Evolutionary conservation across 768 basidiomycete species (phyloP), one percentile per base, ranked within the genome.

Genomic region (Collybia mongolica): DNA sequence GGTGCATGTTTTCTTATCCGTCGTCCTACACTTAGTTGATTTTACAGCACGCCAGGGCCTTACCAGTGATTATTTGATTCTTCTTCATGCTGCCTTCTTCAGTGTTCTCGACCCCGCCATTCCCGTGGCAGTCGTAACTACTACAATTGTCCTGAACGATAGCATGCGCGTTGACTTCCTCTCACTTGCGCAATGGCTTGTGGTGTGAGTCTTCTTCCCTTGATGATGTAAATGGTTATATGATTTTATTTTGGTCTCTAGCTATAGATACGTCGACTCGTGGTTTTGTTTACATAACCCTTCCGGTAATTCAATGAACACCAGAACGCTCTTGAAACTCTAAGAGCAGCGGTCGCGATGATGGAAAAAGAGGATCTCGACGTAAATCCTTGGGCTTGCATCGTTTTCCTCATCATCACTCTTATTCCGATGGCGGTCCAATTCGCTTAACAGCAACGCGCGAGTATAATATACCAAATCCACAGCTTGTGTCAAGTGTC

Each of bases 261-360:
- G 86, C 11, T 18, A 18, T 49, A 84, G 86, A 24, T 88, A 90
- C 56, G 57, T 88, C 18, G 74, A 70, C 50, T 87, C 86, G 9
- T 77, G 87, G 12, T 69, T 89, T 19, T 90, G 79, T 65, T 60
- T 88, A 26, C 82, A 86, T 65, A 77, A 87, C 56, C 86, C 86
- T 7, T 86, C 86, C 1, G 85, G 84, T 2, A 72, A 80, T 5
- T 80, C 17, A 58, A 63, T 6, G 62, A 71, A 6, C 69, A 71
- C 40, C 71, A 76, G 2, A 66, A 78, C 39, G 77, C 79, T 2
- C 77, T 80, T 15, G 63, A 65, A 20, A 71, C 73, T 6, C 63
- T 81, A 18, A 72, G 70, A 51, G 67, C 74, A 5, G 70, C 75
- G 42, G 65, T 72, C 11, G 63, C 61, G 14, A 60, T 65, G 5